Base-by-base conservation (phyloP, 129 eudicot genomes). In the Solidago caesia region DNA sequence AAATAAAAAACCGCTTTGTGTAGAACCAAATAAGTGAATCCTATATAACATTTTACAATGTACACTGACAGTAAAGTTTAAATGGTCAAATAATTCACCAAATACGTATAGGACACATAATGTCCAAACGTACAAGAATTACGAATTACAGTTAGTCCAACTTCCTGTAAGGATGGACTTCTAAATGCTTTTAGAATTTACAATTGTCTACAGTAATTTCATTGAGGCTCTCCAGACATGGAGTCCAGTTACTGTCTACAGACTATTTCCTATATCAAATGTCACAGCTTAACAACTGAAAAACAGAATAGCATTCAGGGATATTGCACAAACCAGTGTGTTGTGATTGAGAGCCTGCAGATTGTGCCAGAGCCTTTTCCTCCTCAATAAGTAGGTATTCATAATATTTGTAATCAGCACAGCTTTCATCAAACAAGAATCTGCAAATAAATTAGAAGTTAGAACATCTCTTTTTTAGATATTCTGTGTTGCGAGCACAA, bases 371-470 rank as follows among this genome's bases (percentile, higher is more conserved):
- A 64, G 84, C 87, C 75, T 86, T 93, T 69, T 90, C 91, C 84
- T 93, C 98, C 78, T 88, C 97, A 73, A 64, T 48, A 79, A 90
- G 89, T 64, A 81, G 91, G 79, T 83, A 88, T 68, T 90, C 89
- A 84, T 93, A 93, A 68, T 93, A 93, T 67, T 93, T 93, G 81
- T 88, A 93, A 77, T 90, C 98, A 77, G 96, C 83, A 80, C 96
- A 84, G 69, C 96, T 89, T 82, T 84, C 85, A 78, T 93, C 97
- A 78, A 81, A 93, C 70, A 93, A 75, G 72, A 93, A 93, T 84
- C 98, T 92, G 89, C 86, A 82, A 61, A 49, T 29, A 7, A 69
- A 46, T 33, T 21, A 21, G 21, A 21, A 21, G 42, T 58, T 39
- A 76, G 42, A 57, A 10, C 11, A 76, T 25, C 59, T 55, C 8